A percentile compares a stretch with the other conserved stretches of the same genome.
These are phyloP conservation scores for Linderina pennispora DNA, from an alignment of 192 early-diverging fungal species.

Conservation along the genomic window DNA sequence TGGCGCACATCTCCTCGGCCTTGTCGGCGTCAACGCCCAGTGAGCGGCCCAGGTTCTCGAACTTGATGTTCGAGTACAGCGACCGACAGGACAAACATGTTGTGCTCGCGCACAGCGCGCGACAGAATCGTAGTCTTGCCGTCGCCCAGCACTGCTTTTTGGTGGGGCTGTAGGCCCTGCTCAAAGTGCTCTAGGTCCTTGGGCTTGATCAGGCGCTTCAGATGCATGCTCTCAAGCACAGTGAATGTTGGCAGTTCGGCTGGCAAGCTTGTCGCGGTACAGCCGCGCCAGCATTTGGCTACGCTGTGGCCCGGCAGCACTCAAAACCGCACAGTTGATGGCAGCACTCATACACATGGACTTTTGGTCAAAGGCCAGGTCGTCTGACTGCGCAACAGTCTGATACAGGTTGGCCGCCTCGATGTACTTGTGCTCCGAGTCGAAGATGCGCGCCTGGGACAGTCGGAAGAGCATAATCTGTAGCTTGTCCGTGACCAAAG, in stretches of 20 bases:
- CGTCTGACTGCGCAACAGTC: constrained; percentile 67
- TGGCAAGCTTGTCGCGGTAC: constrained; percentile 87
- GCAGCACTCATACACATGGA: constrained; percentile 57
- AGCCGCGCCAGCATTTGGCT: constrained; percentile 81
- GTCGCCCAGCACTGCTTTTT: constrained; percentile 65
- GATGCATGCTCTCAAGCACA: constrained; percentile 93
- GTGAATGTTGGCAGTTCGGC: constrained; percentile 65
- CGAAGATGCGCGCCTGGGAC: constrained; percentile 77
- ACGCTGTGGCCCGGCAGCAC: constrained; percentile 84
- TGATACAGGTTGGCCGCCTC: constrained; percentile 81
- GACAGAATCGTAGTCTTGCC: constrained; percentile 74
- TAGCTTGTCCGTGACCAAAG: constrained; percentile 45
- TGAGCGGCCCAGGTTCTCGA: constrained; percentile 75
- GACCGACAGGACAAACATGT: constrained; percentile 80
- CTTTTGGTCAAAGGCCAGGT: constrained; percentile 59
- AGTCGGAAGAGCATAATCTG: constrained; percentile 66
- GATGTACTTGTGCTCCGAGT: constrained; percentile 81
- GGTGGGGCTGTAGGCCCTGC: constrained; percentile 66
- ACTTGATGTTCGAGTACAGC: constrained; percentile 89
- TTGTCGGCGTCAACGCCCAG: constrained; percentile 70
- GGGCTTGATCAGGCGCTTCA: constrained; percentile 76
- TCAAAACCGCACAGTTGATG: constrained; percentile 86
- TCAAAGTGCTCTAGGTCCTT: constrained; percentile 78
- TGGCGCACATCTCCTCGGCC: constrained; percentile 78
- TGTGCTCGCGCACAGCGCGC: constrained; percentile 93